These are phyloP conservation scores for Boletales sp. DNA, from an alignment of 768 basidiomycete genomes.

Conservation along the genomic window DNA sequence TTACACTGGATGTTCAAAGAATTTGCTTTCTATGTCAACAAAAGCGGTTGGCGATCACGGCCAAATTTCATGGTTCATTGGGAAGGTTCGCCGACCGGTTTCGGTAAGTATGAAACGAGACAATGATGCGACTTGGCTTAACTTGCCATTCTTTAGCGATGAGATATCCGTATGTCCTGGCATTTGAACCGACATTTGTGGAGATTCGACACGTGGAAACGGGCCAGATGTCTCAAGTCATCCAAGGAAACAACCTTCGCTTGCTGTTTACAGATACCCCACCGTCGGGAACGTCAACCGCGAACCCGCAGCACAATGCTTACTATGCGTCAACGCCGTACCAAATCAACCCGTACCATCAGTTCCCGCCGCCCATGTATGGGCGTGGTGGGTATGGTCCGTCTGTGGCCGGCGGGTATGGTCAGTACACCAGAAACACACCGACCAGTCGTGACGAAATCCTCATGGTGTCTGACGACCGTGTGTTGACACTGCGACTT, in stretches of 20 bases:
- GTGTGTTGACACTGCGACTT: slow-evolving; percentile 67
- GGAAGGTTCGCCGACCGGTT: slow-evolving; percentile 92
- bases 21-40: slow-evolving; percentile 98
- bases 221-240: slow-evolving; percentile 88
- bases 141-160: slow-evolving; percentile 54
- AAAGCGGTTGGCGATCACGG: slow-evolving; percentile 87
- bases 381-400: slow-evolving; percentile 29
- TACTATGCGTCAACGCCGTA: slow-evolving; percentile 31
- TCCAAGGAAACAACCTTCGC: slow-evolving; percentile 87
- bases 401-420: slow-evolving; percentile 28
- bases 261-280: slow-evolving; percentile 93
- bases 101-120: slow-evolving; percentile 60
- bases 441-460: slow-evolving; percentile 77
- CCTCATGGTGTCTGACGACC: slow-evolving; percentile 86
- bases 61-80: slow-evolving; percentile 94
- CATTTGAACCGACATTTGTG: slow-evolving; percentile 94
- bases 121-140: slow-evolving; percentile 2
- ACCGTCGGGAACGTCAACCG: slow-evolving; percentile 70
- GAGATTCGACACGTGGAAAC: slow-evolving; percentile 96
- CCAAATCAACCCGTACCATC: slow-evolving; percentile 31
- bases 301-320: slow-evolving; percentile 35
- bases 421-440: slow-evolving; percentile 42
- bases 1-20: slow-evolving; percentile 46
- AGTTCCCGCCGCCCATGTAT: slow-evolving; percentile 23
- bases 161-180: slow-evolving; percentile 94